These are phyloP conservation scores for Conidiobolus incongruus DNA, from an alignment of 371 early-diverging fungal species.

Conservation along the genomic window DNA sequence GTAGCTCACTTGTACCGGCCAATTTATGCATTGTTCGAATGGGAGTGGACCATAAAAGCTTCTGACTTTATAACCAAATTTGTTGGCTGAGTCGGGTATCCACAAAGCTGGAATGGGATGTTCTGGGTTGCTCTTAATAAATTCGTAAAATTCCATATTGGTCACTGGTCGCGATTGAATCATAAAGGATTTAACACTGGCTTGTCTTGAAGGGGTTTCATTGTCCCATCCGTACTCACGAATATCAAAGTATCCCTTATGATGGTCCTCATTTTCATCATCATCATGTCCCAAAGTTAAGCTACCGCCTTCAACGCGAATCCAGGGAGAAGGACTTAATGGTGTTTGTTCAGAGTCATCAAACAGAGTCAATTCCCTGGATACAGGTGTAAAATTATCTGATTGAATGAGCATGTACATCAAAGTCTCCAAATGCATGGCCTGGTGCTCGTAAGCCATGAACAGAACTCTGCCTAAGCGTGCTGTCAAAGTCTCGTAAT, in stretches of 20 bases:
- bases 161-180: slow-evolving; percentile 65
- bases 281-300: slow-evolving; percentile 33
- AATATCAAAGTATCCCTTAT: slow-evolving; percentile 4
- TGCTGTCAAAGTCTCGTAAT: slow-evolving; percentile 9
- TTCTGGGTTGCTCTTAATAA: slow-evolving; percentile 14
- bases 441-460: slow-evolving; percentile 83
- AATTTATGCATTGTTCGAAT: slow-evolving; percentile 19
- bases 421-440: slow-evolving; percentile 72
- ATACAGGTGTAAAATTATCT: slow-evolving; percentile 8
- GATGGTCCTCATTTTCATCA: slow-evolving; percentile 16
- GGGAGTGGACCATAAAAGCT: slow-evolving; percentile 41
- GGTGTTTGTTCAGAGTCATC: slow-evolving; percentile 33
- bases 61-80: slow-evolving; percentile 15
- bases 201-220: slow-evolving; percentile 32
- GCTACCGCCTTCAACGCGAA: slow-evolving; percentile 5
- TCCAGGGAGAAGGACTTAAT: slow-evolving; percentile 8
- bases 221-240: slow-evolving; percentile 72
- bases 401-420: slow-evolving; percentile 69
- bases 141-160: slow-evolving; percentile 44
- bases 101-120: slow-evolving; percentile 21
- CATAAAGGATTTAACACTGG: slow-evolving; percentile 18
- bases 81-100: slow-evolving; percentile 7
- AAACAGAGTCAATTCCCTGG: slow-evolving; percentile 11
- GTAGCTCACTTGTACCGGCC: slow-evolving; percentile 56
- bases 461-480: slow-evolving; percentile 36